Evolutionary conservation across 192 early-diverging fungal genomes (phyloP).

Genomic region (Rhizophlyctis rosea): DNA sequence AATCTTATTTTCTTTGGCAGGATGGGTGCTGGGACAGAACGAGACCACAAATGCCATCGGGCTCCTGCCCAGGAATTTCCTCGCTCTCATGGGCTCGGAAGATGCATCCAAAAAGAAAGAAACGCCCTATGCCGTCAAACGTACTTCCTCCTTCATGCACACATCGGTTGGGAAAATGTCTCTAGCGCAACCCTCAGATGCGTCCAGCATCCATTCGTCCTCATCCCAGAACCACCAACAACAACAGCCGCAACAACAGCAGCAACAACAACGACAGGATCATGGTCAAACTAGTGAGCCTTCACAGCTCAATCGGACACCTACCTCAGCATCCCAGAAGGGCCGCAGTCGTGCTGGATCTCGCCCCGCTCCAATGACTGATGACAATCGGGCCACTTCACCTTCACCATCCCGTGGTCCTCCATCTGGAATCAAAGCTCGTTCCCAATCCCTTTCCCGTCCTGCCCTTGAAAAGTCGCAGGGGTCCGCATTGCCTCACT

Average conservation of each 20-base stretch:
- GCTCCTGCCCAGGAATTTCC: conserved; percentile 37
- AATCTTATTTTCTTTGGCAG: conserved; percentile 1
- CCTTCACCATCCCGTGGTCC: not conserved
- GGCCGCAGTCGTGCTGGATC: not conserved
- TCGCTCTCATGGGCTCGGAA: conserved; percentile 22
- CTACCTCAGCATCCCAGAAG: not conserved
- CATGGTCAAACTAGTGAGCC: conserved; percentile 1
- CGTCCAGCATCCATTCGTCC: not conserved
- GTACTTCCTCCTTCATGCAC: too few relatives aligned
- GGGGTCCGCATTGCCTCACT: too few relatives aligned
- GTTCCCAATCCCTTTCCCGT: not conserved
- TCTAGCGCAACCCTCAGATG: conserved; percentile 8
- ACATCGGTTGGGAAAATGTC: not conserved
- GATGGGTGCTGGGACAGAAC: conserved; percentile 35
- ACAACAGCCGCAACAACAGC: conserved; percentile 10
- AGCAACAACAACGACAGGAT: not conserved
- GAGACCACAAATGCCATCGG: conserved; percentile 26
- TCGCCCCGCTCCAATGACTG: conserved; percentile 6
- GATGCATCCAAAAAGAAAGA: too few relatives aligned
- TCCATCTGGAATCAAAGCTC: not conserved
- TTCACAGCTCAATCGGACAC: not conserved
- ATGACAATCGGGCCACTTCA: not conserved
- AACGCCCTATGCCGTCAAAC: too few relatives aligned
- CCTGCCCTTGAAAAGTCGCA: not conserved
- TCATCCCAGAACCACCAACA: conserved; percentile 12